Conservation (phyloP, 139 green algal genomes). For the Tetraselmis striata region DNA sequence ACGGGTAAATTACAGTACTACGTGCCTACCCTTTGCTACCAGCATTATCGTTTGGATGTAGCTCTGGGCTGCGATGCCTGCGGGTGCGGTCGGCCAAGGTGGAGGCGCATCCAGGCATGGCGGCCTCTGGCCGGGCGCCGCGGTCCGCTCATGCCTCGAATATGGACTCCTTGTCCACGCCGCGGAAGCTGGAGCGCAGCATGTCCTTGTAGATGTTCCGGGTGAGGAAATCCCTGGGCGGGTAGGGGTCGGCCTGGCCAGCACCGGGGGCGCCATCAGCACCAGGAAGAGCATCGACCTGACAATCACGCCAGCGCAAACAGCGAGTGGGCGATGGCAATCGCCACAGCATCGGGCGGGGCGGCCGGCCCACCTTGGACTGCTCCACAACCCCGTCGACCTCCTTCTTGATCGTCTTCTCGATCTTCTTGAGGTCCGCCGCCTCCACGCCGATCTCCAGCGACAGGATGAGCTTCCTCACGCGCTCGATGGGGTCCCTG, state of each 20-base stretch:
- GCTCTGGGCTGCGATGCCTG: no score
- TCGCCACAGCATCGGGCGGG: no score
- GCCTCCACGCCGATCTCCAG: slow-evolving; percentile 48
- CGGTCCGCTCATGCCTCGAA: background rate
- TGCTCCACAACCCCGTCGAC: slow-evolving; percentile 78
- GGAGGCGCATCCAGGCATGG: no score
- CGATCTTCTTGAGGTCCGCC: slow-evolving; percentile 60
- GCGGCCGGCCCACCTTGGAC: slow-evolving; percentile 55
- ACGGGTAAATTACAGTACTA: no score
- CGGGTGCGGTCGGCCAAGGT: no score
- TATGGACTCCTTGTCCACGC: background rate
- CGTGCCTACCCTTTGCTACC: no score
- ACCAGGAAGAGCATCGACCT: no score
- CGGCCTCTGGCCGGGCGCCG: no score
- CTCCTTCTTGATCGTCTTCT: slow-evolving; percentile 81
- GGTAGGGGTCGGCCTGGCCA: background rate
- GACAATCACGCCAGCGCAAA: no score
- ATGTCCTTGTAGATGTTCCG: background rate
- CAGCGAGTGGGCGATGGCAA: no score
- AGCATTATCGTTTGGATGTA: no score
- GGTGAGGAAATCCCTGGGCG: background rate
- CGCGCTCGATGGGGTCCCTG: slow-evolving; percentile 88
- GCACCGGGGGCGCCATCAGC: no score
- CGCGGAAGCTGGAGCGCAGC: background rate
- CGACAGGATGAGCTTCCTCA: slow-evolving; percentile 71